Conservation (phyloP, 225 moss, liverwort and hornwort species). For the Rhytidiadelphus loreus region DNA sequence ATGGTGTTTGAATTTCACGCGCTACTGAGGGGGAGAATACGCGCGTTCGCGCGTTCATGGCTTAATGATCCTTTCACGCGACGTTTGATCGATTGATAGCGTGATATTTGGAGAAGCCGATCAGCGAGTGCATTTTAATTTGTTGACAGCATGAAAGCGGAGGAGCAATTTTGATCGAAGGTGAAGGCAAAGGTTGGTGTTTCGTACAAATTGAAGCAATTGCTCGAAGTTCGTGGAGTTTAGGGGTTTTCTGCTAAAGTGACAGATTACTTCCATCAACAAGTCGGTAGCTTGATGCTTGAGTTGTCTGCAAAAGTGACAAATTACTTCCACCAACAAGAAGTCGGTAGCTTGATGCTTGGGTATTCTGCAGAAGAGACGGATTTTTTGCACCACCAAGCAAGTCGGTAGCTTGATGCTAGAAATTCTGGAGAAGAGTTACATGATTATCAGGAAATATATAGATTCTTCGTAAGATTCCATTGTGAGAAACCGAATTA, state of each 20-base stretch:
- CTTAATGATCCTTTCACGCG: neutral
- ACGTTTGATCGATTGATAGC: neutral
- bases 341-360: neutral
- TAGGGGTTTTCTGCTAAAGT: neutral
- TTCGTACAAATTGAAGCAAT: neutral
- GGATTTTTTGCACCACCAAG: neutral
- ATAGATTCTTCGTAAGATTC: neutral
- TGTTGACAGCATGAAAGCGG: constrained; percentile 8
- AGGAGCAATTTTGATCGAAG: constrained; percentile 1
- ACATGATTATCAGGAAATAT: too few species aligned
- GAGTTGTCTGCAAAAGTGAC: neutral
- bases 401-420: neutral
- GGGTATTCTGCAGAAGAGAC: neutral
- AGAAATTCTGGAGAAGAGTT: neutral
- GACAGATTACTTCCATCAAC: neutral
- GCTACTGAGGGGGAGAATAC: neutral
- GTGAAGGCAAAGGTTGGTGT: neutral
- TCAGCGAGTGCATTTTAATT: neutral
- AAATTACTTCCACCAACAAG: neutral
- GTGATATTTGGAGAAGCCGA: neutral
- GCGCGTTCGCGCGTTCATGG: neutral
- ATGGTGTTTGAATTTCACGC: neutral
- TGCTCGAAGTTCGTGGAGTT: neutral
- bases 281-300: neutral
- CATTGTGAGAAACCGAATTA: neutral